Evolutionary conservation across 495 filamentous ascomycete genomes (phyloP), one percentile per base, ranked within the genome.

Genomic region (Trypethelium eluteriae): DNA sequence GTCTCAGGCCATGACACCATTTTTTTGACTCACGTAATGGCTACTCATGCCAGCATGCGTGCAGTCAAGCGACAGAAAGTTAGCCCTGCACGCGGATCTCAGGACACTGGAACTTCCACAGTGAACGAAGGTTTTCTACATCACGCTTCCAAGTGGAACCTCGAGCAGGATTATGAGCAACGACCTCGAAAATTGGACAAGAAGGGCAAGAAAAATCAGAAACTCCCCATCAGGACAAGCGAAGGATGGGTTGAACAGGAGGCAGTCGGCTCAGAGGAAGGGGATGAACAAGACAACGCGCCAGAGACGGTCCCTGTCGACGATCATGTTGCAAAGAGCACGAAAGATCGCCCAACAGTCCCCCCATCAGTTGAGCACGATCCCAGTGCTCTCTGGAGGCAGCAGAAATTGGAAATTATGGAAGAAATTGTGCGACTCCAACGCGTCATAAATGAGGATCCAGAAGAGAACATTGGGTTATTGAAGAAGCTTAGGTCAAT

Each of bases 91-190:
- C 64, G 25, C 34, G 62, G 2, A 74, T 78, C 4, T 73, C 76
- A 16, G 72, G 78, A 50, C 12, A 65, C 66, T 71, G 74, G 36
- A 72, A 79, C 38, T 59, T 67, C 53, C 70, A 25, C 25, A 25
- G 67, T 70, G 61, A 62, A 59, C 49, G 74, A 59, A 32, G 14
- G 32, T 36, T 59, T 59, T 36, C 3, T 59, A 6, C 34, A 59
- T 18, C 18, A 66, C 64, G 74, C 64, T 72, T 69, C 69, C 56
- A 66, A 82, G 74, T 97, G 94, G 94, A 84, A 96, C 74, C 81
- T 96, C 59, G 94, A 98, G 77, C 88, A 97, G 70, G 85, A 88
- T 71, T 98, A 98, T 81, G 93, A 96, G 77, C 82, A 83, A 49
- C 85, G 83, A 69, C 87, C 89, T 36, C 82, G 91, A 68, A 92